Conservation (phyloP, 23 red algal species). For the Gracilaria caudata region DNA sequence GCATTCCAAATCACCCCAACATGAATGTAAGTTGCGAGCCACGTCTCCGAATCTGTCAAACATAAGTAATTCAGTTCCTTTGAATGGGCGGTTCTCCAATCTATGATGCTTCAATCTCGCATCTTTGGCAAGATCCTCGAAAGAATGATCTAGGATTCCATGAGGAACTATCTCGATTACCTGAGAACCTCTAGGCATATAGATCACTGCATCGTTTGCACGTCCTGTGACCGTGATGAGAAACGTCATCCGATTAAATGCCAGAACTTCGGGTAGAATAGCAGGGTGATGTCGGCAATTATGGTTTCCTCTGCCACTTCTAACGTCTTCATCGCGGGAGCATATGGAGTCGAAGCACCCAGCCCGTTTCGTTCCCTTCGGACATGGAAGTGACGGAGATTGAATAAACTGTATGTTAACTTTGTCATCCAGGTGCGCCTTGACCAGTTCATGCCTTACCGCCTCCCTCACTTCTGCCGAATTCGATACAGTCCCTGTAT, state of each 20-base stretch:
- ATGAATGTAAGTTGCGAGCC: constrained; percentile 18
- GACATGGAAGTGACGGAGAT: constrained; percentile 38
- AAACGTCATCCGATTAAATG: constrained; percentile 52
- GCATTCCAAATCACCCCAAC: constrained; percentile 60
- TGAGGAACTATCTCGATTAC: constrained; percentile 43
- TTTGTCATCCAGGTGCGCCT: constrained; percentile 5
- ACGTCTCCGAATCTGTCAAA: constrained; percentile 47
- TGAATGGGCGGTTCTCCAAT: constrained; percentile 6
- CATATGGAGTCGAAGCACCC: constrained; percentile 36
- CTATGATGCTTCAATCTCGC: constrained; percentile 9
- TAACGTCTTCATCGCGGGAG: neutral
- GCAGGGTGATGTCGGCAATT: constrained; percentile 4
- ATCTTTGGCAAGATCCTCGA: constrained; percentile 30
- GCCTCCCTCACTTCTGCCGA: constrained; percentile 27
- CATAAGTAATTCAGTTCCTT: neutral
- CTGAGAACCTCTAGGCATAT: constrained; percentile 41
- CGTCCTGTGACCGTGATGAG: constrained; percentile 28
- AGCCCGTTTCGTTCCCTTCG: constrained; percentile 34
- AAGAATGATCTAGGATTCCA: constrained; percentile 19
- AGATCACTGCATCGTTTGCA: constrained; percentile 29
- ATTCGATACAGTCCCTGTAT: constrained; percentile 29
- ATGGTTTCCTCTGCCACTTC: neutral
- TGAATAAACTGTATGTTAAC: constrained; percentile 45
- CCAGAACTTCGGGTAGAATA: constrained; percentile 30
- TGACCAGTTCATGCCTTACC: constrained; percentile 29